A percentile compares a stretch with the other conserved stretches of the same genome.
These are phyloP conservation scores for Spathaspora sp. DNA, from an alignment of 1,139 yeast genomes.

Conservation along the genomic window DNA sequence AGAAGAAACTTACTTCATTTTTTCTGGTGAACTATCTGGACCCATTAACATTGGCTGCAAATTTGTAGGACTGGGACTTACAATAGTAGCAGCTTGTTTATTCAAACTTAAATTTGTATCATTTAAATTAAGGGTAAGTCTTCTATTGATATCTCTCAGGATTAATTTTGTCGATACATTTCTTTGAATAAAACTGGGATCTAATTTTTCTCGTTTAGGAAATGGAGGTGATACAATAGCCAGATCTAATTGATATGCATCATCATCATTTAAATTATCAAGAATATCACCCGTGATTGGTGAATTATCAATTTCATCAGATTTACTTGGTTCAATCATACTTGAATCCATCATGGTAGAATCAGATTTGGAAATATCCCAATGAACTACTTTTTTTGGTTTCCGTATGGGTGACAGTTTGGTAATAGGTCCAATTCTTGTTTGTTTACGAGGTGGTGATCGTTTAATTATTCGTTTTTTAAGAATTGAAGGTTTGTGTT, in stretches of 20 bases:
- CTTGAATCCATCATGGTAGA: conserved; percentile 13
- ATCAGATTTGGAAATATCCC: conserved; percentile 9
- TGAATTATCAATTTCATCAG: conserved; percentile 6
- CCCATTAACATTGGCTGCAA: background rate
- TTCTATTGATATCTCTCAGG: conserved; percentile 1
- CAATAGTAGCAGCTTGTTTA: conserved; percentile 19
- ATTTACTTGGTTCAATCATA: conserved; percentile 11
- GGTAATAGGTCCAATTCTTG: background rate
- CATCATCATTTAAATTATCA: conserved; percentile 21
- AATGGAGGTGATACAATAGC: conserved; percentile 27
- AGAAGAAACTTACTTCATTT: background rate
- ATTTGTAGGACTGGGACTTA: background rate
- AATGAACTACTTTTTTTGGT: conserved; percentile 18
- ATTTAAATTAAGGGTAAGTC: conserved; percentile 4
- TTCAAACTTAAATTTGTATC: conserved; percentile 9
- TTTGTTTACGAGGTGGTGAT: background rate
- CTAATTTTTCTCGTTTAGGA: background rate
- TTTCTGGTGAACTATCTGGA: background rate
- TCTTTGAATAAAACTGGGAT: background rate
- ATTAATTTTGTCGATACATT: background rate
- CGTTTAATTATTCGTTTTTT: background rate
- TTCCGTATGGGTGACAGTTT: conserved; percentile 9
- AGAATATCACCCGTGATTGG: conserved; percentile 10
- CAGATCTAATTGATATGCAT: conserved; percentile 32
- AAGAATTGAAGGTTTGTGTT: conserved; percentile 7